Evolutionary conservation across 495 filamentous ascomycete species (phyloP).

Genomic region (Symbiotaphrina buchneri): DNA sequence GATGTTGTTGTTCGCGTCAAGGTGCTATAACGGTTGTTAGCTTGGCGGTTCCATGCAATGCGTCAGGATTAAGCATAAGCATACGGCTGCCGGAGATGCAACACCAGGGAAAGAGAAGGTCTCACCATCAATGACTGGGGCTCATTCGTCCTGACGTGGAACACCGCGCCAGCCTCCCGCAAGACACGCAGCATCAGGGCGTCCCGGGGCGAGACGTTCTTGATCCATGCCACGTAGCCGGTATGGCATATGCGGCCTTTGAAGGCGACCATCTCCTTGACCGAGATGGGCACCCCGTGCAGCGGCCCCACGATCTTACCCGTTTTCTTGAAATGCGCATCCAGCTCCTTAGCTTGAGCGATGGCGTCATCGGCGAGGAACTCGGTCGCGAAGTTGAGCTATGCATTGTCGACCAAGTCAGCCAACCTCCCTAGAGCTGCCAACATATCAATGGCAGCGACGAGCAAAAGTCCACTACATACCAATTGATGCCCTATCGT

Average conservation of each 20-base stretch:
- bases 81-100: no score
- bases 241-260: neutral
- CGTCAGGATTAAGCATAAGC: no score
- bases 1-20: neutral
- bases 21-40: no score
- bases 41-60: no score
- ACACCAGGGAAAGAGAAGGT: no score
- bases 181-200: neutral
- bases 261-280: slow-evolving; percentile 1
- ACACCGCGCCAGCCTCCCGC: neutral
- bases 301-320: neutral
- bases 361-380: slow-evolving; percentile 15
- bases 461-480: no score
- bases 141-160: neutral
- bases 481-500: neutral
- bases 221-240: neutral
- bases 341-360: slow-evolving; percentile 11
- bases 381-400: slow-evolving; percentile 18
- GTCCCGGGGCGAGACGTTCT: neutral
- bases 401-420: no score
- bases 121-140: neutral
- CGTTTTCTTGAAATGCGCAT: slow-evolving; percentile 3
- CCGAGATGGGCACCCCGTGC: slow-evolving; percentile 9
- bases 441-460: no score
- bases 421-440: no score